Conservation (phyloP, 306 rosid species). For the Sophora flavescens region DNA sequence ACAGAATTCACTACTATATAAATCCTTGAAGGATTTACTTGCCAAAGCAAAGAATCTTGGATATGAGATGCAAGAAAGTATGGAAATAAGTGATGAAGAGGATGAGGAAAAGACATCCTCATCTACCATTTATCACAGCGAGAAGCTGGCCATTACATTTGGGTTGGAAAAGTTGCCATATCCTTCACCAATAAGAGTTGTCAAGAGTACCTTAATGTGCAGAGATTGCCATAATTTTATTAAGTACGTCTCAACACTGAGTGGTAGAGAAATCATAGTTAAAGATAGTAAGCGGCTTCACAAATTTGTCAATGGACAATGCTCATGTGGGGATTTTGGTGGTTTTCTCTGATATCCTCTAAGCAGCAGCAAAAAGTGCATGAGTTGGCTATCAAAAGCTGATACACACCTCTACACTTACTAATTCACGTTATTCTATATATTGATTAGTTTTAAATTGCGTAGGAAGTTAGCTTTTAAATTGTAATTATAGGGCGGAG, state of each 20-base stretch:
- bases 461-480: slow-evolving; percentile 8
- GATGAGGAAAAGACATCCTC: slow-evolving; percentile 55
- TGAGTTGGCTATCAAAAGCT: slow-evolving; percentile 34
- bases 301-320: slow-evolving; percentile 75
- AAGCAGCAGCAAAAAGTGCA: slow-evolving; percentile 8
- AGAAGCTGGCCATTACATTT: slow-evolving; percentile 79
- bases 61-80: slow-evolving; percentile 60
- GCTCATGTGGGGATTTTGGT: slow-evolving; percentile 77
- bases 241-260: slow-evolving; percentile 61
- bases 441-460: slow-evolving; percentile 10
- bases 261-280: slow-evolving; percentile 73
- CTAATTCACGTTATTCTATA: not conserved
- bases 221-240: slow-evolving; percentile 83
- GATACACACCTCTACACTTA: slow-evolving; percentile 21
- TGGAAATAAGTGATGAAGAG: slow-evolving; percentile 61
- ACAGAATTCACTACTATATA: slow-evolving; percentile 48
- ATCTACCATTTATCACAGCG: slow-evolving; percentile 70
- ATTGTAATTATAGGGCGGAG: slow-evolving; percentile 14
- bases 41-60: slow-evolving; percentile 68
- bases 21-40: slow-evolving; percentile 63
- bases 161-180: slow-evolving; percentile 71
- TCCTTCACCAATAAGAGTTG: slow-evolving; percentile 64
- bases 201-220: slow-evolving; percentile 77
- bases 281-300: slow-evolving; percentile 84
- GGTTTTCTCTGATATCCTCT: slow-evolving; percentile 52